Base-by-base conservation (phyloP, 2,329 filamentous ascomycete species). In the Exophiala calicioides region DNA sequence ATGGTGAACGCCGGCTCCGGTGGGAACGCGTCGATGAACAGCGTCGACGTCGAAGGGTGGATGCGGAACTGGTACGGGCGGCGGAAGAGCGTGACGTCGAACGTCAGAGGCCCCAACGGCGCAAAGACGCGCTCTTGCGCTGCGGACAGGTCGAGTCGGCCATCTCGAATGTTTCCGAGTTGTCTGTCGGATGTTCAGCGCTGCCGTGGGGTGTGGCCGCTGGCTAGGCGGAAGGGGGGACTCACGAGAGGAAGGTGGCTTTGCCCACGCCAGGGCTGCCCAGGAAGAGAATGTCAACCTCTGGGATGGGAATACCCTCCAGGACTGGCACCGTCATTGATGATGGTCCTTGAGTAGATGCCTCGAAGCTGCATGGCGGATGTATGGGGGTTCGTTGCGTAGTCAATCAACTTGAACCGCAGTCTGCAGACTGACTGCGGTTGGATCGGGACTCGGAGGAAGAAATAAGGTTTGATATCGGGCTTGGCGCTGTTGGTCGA, bases 201-300 rank as follows among this genome's bases (percentile, higher is more conserved):
- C 51, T 31, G 57, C 57, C 7, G 12, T 34, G 10, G 6, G 10
- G 2, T 21, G 15, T 20, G 44, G 8, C 32, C 16, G 10, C 12
- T 23, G 7, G 48, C 24, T 43, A 43, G 38, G 30, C 19, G 15
- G 15, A 37, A 23, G 20, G 31, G 19, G 21, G 7, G 26, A 44
- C 47, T 45, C 50, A 55, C 52, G 48, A 52, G 52, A 84, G 64
- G 53, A 84, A 82, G 7, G 78, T 80, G 39, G 80, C 79, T 65
- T 83, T 84, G 47, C 80, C 80, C 34, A 80, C 78, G 39, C 75
- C 78, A 27, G 72, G 60, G 48, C 82, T 80, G 41, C 80, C 80
- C 2, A 84, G 68, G 12, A 84, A 66, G 5, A 84, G 69, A 38
- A 84, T 73, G 18, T 67, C 71, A 27, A 77, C 55, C 10, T 47